Evolutionary conservation across 2,329 filamentous ascomycete genomes (phyloP).

Genomic region (Ophiostoma himal-ulmi): DNA sequence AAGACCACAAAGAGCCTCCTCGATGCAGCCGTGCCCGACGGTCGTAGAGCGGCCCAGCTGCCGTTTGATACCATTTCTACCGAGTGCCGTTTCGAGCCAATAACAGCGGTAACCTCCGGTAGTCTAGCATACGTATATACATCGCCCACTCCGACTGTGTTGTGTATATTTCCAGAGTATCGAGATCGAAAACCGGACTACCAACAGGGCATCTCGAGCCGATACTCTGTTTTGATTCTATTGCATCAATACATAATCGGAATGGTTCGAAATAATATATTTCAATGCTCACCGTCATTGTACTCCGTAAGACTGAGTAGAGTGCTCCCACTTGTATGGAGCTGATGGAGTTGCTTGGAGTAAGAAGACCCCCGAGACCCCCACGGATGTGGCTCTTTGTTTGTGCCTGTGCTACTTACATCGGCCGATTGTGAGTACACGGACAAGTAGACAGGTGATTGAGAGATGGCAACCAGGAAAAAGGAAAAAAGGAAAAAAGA

Average conservation of each 20-base stretch:
- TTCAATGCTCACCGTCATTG: not conserved
- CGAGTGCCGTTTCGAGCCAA: not conserved
- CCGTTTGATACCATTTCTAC: not conserved
- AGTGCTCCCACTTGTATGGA: not conserved
- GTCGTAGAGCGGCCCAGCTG: not conserved
- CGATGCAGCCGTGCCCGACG: not conserved
- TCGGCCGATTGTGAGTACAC: not conserved
- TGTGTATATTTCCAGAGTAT: not conserved
- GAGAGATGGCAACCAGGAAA: not conserved
- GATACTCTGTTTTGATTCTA: not conserved
- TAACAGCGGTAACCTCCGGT: not conserved
- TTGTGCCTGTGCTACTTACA: not conserved
- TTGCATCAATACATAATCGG: not conserved
- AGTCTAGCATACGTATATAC: not conserved
- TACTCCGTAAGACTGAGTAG: not conserved
- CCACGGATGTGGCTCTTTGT: not conserved
- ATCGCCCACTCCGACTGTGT: not conserved
- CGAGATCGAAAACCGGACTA: not conserved
- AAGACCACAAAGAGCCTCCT: not conserved
- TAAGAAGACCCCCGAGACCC: not conserved
- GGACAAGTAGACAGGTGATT: not conserved
- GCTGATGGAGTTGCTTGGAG: not conserved
- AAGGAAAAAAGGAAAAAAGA: not conserved
- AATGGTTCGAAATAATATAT: too few relatives aligned
- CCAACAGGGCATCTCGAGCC: not conserved